Conservation (phyloP, 805 yeast species). For the Yarrowia keelungensis region DNA sequence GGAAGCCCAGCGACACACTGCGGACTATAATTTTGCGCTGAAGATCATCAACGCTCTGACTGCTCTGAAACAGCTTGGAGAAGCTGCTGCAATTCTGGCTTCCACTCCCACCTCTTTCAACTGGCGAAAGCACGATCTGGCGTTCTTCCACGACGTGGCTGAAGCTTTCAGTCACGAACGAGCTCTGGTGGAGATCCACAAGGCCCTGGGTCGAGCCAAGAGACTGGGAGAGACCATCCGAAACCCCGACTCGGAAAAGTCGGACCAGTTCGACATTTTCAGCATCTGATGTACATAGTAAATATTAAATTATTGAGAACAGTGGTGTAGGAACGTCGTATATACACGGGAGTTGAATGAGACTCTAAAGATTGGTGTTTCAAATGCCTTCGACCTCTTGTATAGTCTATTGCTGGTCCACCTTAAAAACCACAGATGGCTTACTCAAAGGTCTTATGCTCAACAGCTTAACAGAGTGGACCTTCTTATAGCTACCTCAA, state of each 20-base stretch:
- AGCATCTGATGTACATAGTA: conserved; percentile 31
- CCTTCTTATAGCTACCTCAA: no score
- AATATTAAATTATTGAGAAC: conserved; percentile 2
- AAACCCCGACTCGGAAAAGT: conserved; percentile 16
- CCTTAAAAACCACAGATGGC: neutral
- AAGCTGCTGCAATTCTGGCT: conserved; percentile 15
- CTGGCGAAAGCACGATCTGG: conserved; percentile 31
- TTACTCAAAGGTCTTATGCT: neutral
- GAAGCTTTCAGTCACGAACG: conserved; percentile 6
- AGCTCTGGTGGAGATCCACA: conserved; percentile 8
- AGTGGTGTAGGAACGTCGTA: no score
- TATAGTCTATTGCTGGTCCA: neutral
- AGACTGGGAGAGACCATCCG: neutral
- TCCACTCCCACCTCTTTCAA: conserved; percentile 20
- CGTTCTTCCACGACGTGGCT: conserved; percentile 23
- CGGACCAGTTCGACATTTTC: conserved; percentile 17
- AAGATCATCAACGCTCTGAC: conserved; percentile 37
- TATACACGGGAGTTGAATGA: no score
- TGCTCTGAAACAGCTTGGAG: conserved; percentile 13
- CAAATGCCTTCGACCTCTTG: no score
- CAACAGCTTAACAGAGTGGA: neutral
- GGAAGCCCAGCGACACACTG: neutral
- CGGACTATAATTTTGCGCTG: conserved; percentile 35
- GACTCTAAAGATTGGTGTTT: no score
- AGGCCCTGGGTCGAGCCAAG: conserved; percentile 4